Conservation (phyloP, 495 filamentous ascomycete genomes). For the Neurospora sp. region DNA sequence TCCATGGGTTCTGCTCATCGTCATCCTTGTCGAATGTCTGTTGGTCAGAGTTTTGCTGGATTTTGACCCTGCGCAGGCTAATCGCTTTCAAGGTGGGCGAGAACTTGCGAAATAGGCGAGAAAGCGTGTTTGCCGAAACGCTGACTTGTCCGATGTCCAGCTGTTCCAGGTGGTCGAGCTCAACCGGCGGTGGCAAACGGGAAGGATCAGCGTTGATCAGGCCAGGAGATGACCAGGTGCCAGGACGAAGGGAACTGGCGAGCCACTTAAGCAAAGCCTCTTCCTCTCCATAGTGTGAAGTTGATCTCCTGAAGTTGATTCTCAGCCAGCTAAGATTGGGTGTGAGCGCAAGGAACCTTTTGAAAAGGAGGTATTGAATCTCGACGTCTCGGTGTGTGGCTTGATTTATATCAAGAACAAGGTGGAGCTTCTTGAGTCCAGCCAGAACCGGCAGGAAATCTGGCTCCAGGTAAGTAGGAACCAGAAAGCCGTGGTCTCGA, state of each 20-base stretch:
- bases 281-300: not conserved
- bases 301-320: conserved; percentile 19
- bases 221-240: not conserved
- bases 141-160: not conserved
- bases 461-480: conserved; percentile 22
- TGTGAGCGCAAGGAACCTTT: conserved; percentile 18
- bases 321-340: conserved; percentile 26
- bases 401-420: conserved; percentile 11
- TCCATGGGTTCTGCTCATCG: not conserved
- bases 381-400: not conserved
- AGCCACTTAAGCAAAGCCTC: not conserved
- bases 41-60: not conserved
- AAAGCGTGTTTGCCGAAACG: not conserved
- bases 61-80: not conserved
- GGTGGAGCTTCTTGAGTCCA: conserved; percentile 27
- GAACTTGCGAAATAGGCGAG: not conserved
- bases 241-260: not conserved
- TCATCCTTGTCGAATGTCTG: not conserved
- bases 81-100: not conserved
- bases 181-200: not conserved
- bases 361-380: conserved; percentile 1
- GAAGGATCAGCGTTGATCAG: not conserved
- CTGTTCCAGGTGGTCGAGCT: not conserved
- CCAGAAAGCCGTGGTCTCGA: conserved; percentile 20
- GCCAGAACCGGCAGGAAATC: conserved; percentile 19